phyloP scores from a whole-genome alignment of 2,329 filamentous ascomycete genomes.

The Cyanodermella asteris region DNA sequence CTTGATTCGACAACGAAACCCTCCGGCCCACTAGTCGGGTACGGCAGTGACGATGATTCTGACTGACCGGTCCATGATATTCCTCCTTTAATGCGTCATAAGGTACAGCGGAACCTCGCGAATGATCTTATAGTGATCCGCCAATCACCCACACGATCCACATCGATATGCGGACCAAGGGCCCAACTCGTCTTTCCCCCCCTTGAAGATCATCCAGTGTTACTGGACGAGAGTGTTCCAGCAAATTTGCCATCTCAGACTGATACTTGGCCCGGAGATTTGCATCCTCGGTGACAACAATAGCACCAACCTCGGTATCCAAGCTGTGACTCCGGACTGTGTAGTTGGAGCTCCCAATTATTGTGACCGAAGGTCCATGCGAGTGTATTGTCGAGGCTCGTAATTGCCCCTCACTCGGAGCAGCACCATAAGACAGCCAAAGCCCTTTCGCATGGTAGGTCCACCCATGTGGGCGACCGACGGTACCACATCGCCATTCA shows the following conservation, averaged over 20 bases:
- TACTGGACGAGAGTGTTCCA: slow-evolving; percentile 47
- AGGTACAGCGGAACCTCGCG: no score
- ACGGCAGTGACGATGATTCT: slow-evolving; percentile 74
- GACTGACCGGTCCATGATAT: no score
- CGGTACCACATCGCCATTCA: slow-evolving; percentile 71
- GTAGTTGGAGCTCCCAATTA: slow-evolving; percentile 88
- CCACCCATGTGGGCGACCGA: slow-evolving; percentile 68
- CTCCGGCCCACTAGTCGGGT: slow-evolving; percentile 59
- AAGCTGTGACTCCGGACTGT: slow-evolving; percentile 83
- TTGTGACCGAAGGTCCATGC: slow-evolving; percentile 48
- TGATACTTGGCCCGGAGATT: slow-evolving; percentile 49
- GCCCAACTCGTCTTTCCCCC: slow-evolving; percentile 61
- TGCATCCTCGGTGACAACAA: slow-evolving; percentile 63
- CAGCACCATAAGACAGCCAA: slow-evolving; percentile 54
- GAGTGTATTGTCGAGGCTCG: slow-evolving; percentile 12
- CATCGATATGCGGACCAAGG: slow-evolving; percentile 76
- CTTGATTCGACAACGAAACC: slow-evolving; percentile 32
- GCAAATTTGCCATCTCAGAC: slow-evolving; percentile 60
- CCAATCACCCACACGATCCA: slow-evolving; percentile 76
- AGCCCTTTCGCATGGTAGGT: slow-evolving; percentile 95
- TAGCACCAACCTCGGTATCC: slow-evolving; percentile 71
- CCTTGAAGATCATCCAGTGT: slow-evolving; percentile 59
- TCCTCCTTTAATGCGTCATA: no score
- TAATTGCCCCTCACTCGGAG: background rate
- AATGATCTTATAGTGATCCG: slow-evolving; percentile 45